These are phyloP conservation scores for Smallanthus sonchifolius DNA, from an alignment of 129 eudicot genomes.

Conservation along the genomic window DNA sequence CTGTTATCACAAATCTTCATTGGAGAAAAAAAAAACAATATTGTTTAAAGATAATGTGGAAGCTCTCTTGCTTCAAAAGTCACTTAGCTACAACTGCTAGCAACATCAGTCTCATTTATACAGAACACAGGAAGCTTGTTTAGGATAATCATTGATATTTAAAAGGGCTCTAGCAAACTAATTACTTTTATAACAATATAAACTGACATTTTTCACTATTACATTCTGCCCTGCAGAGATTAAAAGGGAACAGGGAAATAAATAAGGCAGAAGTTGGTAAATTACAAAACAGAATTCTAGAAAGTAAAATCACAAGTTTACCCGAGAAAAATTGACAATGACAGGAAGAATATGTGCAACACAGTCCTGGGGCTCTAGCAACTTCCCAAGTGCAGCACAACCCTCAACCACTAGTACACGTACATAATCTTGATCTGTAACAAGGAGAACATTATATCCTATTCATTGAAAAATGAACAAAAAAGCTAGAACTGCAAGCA, in stretches of 20 bases:
- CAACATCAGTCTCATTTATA: too few species aligned
- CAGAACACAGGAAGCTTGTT: not conserved
- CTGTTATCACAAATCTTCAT: not conserved
- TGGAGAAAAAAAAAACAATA: not conserved
- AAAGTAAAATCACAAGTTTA: not conserved
- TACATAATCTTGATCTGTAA: slow-evolving; percentile 96
- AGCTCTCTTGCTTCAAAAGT: too few species aligned
- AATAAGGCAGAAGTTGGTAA: too few species aligned
- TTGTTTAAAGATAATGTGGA: too few species aligned
- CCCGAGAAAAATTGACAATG: slow-evolving; percentile 8
- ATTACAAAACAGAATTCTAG: not conserved
- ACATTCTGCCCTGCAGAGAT: not conserved
- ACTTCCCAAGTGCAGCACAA: slow-evolving; percentile 5
- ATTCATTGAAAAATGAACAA: not conserved
- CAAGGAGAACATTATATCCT: slow-evolving; percentile 11
- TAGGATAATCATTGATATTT: not conserved
- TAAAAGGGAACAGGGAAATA: not conserved
- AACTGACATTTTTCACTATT: not conserved
- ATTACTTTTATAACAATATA: not conserved
- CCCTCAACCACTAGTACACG: slow-evolving; percentile 87
- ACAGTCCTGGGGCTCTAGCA: slow-evolving; percentile 10
- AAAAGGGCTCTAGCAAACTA: not conserved
- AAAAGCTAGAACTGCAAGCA: not conserved
- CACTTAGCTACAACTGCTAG: too few species aligned
- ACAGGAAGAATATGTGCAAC: slow-evolving; percentile 7